Evolutionary conservation across 1,139 yeast species (phyloP), one percentile per base, ranked within the genome.

Genomic region (Zygosaccharomyces sapae): DNA sequence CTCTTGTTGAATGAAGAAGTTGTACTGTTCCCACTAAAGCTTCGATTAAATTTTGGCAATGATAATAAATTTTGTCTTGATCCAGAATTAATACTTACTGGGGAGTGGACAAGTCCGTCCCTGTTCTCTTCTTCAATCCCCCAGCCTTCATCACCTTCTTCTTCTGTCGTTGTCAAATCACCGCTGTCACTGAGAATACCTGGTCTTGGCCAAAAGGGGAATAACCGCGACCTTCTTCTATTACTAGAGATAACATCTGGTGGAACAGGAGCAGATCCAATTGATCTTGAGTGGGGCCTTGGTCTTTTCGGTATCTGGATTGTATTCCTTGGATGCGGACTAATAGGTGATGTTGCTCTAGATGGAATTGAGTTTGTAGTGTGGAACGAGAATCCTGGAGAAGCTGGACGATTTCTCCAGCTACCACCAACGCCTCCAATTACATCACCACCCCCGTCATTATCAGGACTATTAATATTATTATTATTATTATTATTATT

Each of bases 231-330:
- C 10, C 55, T 50, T 33, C 65, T 54, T 39, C 55, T 57, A 34
- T 52, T 56, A 40, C 62, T 61, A n/a, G 62, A 48, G 33, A 68
- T 64, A 40, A 78, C 70, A 60, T 79, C 83, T 22, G 80, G 78
- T 25, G 79, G 75, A 29, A 72, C 70, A 42, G 70, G 71, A 3
- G 77, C 73, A 2, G 77, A 70, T 1, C 85, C 79, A 42, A 81
- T 64, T 0, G 87, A 81, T 57, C 79, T 77, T 49, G 83, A 77
- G 61, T 81, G 83, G 35, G 79, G 80, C 53, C 83, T 68, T 24
- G 65, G 51, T 20, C 48, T 46, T 37, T 47, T 50, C 24, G 59
- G 58, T 4, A 53, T 38, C 27, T 47, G 41, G 25, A 38, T 20
- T 16, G 41, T 18, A 29, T 18, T 38, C 9, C 34, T 38, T 29